Evolutionary conservation across 2,329 filamentous ascomycete species (phyloP).

Genomic region (Lomentospora prolificans): DNA sequence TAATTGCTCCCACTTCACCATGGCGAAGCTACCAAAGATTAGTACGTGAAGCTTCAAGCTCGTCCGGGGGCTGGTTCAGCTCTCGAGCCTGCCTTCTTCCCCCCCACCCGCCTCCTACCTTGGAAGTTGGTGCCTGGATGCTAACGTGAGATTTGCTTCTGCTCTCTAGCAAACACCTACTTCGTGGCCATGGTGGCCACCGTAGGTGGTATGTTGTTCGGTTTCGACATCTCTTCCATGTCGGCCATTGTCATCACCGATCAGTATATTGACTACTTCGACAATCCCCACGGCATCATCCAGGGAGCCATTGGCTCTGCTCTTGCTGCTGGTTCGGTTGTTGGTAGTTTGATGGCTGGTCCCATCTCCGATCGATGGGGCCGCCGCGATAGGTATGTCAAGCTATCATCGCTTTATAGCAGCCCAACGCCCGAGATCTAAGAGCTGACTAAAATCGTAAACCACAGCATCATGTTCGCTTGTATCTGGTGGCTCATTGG

Average conservation of each 20-base stretch:
- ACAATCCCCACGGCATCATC: constrained; percentile 31
- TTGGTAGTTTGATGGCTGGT: constrained; percentile 38
- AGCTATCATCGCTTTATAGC: no score
- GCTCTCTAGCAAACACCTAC: constrained; percentile 20
- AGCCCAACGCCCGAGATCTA: no score
- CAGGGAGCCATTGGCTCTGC: constrained; percentile 44
- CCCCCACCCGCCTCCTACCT: not conserved
- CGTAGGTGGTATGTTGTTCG: constrained; percentile 35
- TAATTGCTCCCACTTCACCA: constrained; percentile 11
- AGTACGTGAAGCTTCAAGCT: not conserved
- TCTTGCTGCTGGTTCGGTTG: constrained; percentile 41
- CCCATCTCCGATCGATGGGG: constrained; percentile 38
- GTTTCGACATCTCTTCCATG: constrained; percentile 50
- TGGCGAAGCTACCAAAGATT: constrained; percentile 5
- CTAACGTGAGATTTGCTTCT: not conserved
- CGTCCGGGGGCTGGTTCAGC: no score
- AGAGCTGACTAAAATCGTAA: not conserved
- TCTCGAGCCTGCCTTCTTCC: no score
- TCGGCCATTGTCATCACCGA: constrained; percentile 43
- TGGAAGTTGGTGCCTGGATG: not conserved
- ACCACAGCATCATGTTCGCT: constrained; percentile 13
- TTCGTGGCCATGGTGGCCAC: constrained; percentile 26
- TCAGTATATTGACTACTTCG: constrained; percentile 42
- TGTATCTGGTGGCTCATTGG: constrained; percentile 15
- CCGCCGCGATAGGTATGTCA: constrained; percentile 20